Evolutionary conservation across 2,329 filamentous ascomycete genomes (phyloP).

Genomic region (Fusarium stilboides): DNA sequence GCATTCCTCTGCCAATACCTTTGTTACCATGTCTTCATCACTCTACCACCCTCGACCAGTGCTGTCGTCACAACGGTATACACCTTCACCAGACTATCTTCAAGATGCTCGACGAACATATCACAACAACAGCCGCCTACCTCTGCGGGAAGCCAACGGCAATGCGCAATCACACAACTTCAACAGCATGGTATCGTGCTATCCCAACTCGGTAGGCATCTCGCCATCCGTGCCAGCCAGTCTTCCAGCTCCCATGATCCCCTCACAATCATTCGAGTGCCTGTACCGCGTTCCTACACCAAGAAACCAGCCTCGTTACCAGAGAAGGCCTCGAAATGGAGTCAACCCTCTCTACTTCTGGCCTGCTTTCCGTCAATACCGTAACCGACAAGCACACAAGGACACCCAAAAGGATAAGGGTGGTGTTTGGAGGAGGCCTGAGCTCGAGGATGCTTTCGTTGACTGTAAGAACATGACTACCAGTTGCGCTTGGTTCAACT

Average conservation of each 20-base stretch:
- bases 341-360: constrained; percentile 74
- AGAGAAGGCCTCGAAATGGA: constrained; percentile 55
- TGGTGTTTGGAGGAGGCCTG: constrained; percentile 68
- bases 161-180: constrained; percentile 65
- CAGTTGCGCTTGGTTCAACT: not conserved
- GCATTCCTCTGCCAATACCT: constrained; percentile 52
- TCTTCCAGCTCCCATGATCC: constrained; percentile 67
- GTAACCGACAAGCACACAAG: constrained; percentile 75
- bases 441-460: constrained; percentile 76
- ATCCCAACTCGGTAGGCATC: constrained; percentile 60
- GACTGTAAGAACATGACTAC: constrained; percentile 66
- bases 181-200: constrained; percentile 61
- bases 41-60: constrained; percentile 62
- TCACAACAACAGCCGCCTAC: constrained; percentile 58
- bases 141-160: constrained; percentile 67
- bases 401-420: constrained; percentile 71
- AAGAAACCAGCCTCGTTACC: constrained; percentile 56
- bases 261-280: constrained; percentile 64
- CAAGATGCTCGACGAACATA: constrained; percentile 60
- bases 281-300: constrained; percentile 58
- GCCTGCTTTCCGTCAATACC: constrained; percentile 75
- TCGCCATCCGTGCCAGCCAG: constrained; percentile 63
- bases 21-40: constrained; percentile 56
- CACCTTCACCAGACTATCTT: constrained; percentile 62
- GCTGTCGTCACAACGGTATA: constrained; percentile 67